phyloP scores from a whole-genome alignment of 2,329 filamentous ascomycete genomes.

The Emericellopsis atlantica region DNA sequence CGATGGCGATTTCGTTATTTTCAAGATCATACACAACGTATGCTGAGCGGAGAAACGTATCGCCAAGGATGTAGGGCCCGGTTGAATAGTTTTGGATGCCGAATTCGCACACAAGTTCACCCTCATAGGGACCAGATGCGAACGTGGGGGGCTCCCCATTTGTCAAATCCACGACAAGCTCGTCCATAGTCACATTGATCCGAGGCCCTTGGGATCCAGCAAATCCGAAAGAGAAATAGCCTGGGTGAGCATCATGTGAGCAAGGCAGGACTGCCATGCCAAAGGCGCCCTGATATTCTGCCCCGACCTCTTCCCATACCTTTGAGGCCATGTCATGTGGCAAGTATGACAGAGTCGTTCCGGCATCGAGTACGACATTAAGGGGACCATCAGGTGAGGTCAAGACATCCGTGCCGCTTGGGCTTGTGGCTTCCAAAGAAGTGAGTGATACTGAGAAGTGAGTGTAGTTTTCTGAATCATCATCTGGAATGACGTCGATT shows the following conservation, averaged over 20 bases:
- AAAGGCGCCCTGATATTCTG: conserved; percentile 23
- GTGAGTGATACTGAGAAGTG: conserved; percentile 37
- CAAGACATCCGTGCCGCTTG: conserved; percentile 34
- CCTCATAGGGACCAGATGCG: conserved; percentile 25
- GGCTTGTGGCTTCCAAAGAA: conserved; percentile 31
- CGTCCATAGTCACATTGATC: conserved; percentile 41
- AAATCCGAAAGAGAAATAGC: conserved; percentile 42
- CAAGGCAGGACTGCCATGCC: conserved; percentile 37
- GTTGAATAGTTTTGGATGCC: conserved; percentile 39
- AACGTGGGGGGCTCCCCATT: conserved; percentile 20
- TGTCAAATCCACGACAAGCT: conserved; percentile 37
- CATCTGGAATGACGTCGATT: conserved; percentile 39
- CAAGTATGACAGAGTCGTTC: conserved; percentile 60
- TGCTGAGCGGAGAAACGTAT: conserved; percentile 45
- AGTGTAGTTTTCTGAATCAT: conserved; percentile 24
- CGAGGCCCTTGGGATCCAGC: conserved; percentile 31
- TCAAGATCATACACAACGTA: conserved; percentile 48
- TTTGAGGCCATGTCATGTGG: conserved; percentile 45
- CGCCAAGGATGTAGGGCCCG: conserved; percentile 35
- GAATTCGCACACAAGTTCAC: conserved; percentile 37
- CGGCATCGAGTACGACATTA: conserved; percentile 61
- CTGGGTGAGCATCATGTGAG: conserved; percentile 25
- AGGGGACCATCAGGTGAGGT: conserved; percentile 29
- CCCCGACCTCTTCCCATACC: conserved; percentile 43
- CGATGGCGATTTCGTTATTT: conserved; percentile 43